Conservation (phyloP, 177 flowering plant genomes). For the Tripterygium wilfordii region DNA sequence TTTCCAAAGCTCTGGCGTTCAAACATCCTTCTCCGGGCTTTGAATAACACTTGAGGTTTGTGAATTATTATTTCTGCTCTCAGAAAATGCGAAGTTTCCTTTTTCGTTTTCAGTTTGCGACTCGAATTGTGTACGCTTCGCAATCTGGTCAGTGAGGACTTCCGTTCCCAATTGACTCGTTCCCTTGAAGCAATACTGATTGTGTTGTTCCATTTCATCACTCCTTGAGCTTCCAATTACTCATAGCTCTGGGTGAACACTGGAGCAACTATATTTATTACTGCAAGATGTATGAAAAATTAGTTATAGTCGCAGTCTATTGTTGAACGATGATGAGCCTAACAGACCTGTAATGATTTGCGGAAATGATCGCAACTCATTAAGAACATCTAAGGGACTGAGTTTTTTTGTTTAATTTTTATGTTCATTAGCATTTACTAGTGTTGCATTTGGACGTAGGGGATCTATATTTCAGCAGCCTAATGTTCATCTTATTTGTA, state of each 20-base stretch:
- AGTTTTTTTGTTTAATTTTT: too few relatives aligned
- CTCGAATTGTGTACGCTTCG: too few relatives aligned
- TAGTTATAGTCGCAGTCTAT: too few relatives aligned
- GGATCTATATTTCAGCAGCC: conserved; percentile 15
- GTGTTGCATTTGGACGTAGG: conserved; percentile 38
- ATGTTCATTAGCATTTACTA: too few relatives aligned
- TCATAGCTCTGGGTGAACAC: conserved; percentile 9
- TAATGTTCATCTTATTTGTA: not conserved
- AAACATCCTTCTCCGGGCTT: too few relatives aligned
- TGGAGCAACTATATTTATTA: conserved; percentile 28
- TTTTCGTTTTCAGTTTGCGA: too few relatives aligned
- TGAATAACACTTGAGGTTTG: too few relatives aligned
- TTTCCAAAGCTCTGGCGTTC: too few relatives aligned
- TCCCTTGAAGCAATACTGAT: conserved; percentile 28
- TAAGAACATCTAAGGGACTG: conserved; percentile 67
- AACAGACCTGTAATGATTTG: conserved; percentile 70
- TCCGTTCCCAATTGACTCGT: conserved; percentile 27
- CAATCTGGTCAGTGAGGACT: conserved; percentile 28
- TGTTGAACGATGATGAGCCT: conserved; percentile 32
- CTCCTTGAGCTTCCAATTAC: not conserved
- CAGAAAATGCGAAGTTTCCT: too few relatives aligned
- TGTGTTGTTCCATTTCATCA: conserved; percentile 21
- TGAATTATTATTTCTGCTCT: too few relatives aligned
- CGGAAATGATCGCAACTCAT: conserved; percentile 42
- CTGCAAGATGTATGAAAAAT: too few relatives aligned